Evolutionary conservation across 2,329 filamentous ascomycete genomes (phyloP).

Genomic region (Cladophialophora immunda): DNA sequence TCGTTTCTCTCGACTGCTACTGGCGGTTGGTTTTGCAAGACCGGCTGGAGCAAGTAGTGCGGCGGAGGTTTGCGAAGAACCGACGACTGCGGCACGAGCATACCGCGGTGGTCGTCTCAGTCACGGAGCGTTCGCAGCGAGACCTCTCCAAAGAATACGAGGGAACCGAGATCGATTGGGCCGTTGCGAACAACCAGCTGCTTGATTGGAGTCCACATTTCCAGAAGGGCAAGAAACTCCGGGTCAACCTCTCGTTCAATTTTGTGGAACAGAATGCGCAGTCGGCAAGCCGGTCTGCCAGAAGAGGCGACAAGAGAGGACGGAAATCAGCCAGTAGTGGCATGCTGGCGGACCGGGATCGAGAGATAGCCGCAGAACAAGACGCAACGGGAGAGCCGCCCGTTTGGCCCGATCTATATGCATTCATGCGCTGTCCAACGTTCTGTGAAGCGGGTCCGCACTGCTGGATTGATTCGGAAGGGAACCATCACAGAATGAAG

Average conservation of each 20-base stretch:
- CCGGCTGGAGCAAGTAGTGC: not conserved
- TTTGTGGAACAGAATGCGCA: not conserved
- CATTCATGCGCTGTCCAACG: not conserved
- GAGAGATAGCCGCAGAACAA: not conserved
- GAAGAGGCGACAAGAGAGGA: not conserved
- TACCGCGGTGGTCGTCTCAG: not conserved
- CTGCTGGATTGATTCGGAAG: not conserved
- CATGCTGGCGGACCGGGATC: not conserved
- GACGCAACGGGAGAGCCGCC: not conserved
- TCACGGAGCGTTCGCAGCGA: not conserved
- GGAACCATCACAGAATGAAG: too few relatives aligned
- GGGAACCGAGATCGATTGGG: not conserved
- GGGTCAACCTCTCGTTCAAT: not conserved
- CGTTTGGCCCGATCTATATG: not conserved
- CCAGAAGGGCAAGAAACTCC: not conserved
- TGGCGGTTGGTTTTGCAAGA: constrained; percentile 4
- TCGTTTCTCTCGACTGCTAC: constrained; percentile 3
- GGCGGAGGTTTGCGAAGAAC: not conserved
- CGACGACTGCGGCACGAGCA: not conserved
- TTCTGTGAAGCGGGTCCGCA: not conserved
- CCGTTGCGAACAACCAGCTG: not conserved
- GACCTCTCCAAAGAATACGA: not conserved
- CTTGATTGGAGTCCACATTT: not conserved
- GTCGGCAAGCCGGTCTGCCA: not conserved
- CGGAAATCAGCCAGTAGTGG: not conserved